A percentile compares a stretch with the other conserved stretches of the same genome.
Conservation (phyloP, 2,329 filamentous ascomycete genomes). For the Phyllosticta citribraziliensis region DNA sequence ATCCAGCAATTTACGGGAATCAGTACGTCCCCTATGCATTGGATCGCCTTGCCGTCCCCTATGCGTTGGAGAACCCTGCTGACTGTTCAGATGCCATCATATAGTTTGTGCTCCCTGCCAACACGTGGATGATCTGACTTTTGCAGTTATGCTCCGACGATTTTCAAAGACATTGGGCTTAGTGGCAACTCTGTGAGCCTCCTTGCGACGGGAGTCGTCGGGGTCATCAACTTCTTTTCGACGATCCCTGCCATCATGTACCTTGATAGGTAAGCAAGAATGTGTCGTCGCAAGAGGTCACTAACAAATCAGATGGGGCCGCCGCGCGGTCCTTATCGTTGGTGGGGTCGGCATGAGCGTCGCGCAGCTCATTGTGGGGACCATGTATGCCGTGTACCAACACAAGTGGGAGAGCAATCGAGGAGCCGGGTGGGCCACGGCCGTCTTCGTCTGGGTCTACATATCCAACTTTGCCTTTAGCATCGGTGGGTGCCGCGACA, state of each 20-base stretch:
- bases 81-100: background rate
- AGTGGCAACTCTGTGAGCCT: slow-evolving; percentile 4
- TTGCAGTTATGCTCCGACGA: slow-evolving; percentile 34
- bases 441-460: slow-evolving; percentile 9
- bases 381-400: slow-evolving; percentile 4
- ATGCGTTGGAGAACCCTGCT: background rate
- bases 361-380: slow-evolving; percentile 7
- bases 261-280: background rate
- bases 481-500: background rate
- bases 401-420: background rate
- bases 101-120: background rate
- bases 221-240: slow-evolving; percentile 8
- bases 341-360: slow-evolving; percentile 4
- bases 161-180: slow-evolving; percentile 37
- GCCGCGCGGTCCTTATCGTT: slow-evolving; percentile 3
- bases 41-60: too few relatives aligned
- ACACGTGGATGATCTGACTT: background rate
- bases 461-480: background rate
- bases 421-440: slow-evolving; percentile 8
- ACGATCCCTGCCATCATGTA: slow-evolving; percentile 9
- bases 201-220: slow-evolving; percentile 8
- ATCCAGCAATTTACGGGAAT: slow-evolving; percentile 8
- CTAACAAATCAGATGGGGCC: background rate
- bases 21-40: background rate
- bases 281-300: background rate